A percentile compares a stretch with the other conserved stretches of the same genome.
These are phyloP conservation scores for Pholiota microspora DNA, from an alignment of 768 basidiomycete species.

Conservation along the genomic window DNA sequence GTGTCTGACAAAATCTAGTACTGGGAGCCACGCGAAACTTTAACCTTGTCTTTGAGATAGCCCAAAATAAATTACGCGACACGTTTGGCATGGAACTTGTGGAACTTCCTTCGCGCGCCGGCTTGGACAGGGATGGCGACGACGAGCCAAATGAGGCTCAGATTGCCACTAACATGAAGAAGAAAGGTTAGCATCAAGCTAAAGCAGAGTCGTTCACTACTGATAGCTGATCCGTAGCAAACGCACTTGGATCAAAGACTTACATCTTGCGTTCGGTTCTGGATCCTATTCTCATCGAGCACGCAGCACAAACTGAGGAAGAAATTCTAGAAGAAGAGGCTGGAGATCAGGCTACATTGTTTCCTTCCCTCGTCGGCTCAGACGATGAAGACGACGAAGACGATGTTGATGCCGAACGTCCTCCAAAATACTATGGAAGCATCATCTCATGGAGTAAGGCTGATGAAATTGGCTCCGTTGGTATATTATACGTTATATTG, in stretches of 20 bases:
- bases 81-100: constrained; percentile 86
- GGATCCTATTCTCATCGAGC: constrained; percentile 57
- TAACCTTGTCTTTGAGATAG: constrained; percentile 56
- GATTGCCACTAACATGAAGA: constrained; percentile 58
- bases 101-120: constrained; percentile 66
- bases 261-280: constrained; percentile 83
- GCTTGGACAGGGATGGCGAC: constrained; percentile 45
- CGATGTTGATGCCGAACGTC: constrained; percentile 40
- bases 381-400: constrained; percentile 27
- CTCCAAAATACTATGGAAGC: constrained; percentile 55
- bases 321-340: constrained; percentile 49
- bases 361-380: constrained; percentile 31
- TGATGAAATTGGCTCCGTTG: constrained; percentile 68
- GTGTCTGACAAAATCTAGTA: constrained; percentile 21
- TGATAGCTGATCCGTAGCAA: constrained; percentile 33
- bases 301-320: constrained; percentile 54
- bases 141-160: constrained; percentile 46
- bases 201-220: not conserved
- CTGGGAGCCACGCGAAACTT: constrained; percentile 52
- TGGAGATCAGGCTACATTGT: constrained; percentile 30
- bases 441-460: constrained; percentile 70
- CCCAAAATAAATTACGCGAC: constrained; percentile 60
- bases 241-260: constrained; percentile 64
- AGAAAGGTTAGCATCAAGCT: constrained; percentile 48
- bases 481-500: constrained; percentile 79